phyloP scores from a whole-genome alignment of 768 basidiomycete species.

The Hydnomerulius pinastri region DNA sequence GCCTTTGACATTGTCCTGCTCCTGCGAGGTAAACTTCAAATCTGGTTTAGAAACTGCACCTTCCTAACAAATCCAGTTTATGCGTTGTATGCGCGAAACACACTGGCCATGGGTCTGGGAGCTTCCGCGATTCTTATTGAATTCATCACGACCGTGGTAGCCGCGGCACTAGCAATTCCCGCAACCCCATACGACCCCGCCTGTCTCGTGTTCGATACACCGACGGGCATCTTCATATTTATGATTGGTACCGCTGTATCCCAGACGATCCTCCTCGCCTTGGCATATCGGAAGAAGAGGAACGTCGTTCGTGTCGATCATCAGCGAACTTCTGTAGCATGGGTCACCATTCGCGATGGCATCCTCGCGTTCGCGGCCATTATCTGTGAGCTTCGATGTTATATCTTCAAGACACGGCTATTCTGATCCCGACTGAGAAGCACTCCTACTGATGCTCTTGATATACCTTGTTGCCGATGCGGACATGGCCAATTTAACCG shows the following conservation, averaged over 20 bases:
- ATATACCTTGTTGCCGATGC: not conserved
- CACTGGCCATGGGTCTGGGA: conserved; percentile 1
- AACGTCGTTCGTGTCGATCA: not conserved
- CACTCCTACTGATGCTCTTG: conserved; percentile 12
- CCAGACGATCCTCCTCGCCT: conserved; percentile 18
- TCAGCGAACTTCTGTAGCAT: conserved; percentile 8
- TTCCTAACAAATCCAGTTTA: conserved; percentile 14
- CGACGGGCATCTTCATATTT: conserved; percentile 6
- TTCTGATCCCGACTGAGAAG: conserved; percentile 4
- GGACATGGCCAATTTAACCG: not conserved
- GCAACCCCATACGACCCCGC: conserved; percentile 10
- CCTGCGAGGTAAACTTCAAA: conserved; percentile 17
- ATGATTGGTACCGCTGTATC: conserved; percentile 10
- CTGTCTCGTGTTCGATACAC: conserved; percentile 9
- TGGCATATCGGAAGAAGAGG: conserved; percentile 17
- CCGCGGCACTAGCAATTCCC: conserved; percentile 4
- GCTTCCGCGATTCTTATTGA: conserved; percentile 13
- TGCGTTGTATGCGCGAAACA: conserved; percentile 14
- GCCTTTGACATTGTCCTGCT: conserved; percentile 20
- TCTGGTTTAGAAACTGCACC: not conserved
- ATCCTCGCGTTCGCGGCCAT: conserved; percentile 13
- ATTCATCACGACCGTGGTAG: not conserved
- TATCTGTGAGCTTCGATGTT: conserved; percentile 10
- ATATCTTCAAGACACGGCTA: not conserved
- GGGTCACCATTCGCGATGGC: conserved; percentile 27